Conservation (phyloP, 345 rosid genomes). For the Citrus glauca region DNA sequence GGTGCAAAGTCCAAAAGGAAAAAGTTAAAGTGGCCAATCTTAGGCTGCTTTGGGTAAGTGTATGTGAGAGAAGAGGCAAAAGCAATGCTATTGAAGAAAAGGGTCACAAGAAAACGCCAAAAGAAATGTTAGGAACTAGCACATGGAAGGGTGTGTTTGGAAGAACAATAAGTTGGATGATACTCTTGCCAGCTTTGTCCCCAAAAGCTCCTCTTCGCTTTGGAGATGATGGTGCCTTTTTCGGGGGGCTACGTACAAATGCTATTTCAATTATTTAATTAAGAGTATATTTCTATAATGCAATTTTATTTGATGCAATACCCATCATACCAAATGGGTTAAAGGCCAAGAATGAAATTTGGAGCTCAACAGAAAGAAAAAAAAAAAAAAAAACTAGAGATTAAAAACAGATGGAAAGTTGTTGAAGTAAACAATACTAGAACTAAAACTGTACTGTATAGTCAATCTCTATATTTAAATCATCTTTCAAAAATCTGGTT, state of each 20-base stretch:
- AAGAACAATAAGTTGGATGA: constrained; percentile 45
- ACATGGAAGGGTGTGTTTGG: constrained; percentile 81
- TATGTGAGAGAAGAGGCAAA: constrained; percentile 31
- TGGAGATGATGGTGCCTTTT: constrained; percentile 42
- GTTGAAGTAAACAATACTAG: no score
- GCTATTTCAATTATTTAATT: no score
- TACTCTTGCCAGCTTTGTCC: constrained; percentile 16
- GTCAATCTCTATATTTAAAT: neutral
- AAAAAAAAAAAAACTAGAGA: no score
- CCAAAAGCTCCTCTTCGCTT: constrained; percentile 25
- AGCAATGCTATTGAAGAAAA: constrained; percentile 42
- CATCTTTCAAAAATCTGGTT: constrained; percentile 16
- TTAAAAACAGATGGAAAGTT: no score
- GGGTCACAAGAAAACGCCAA: constrained; percentile 44
- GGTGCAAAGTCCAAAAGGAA: constrained; percentile 57
- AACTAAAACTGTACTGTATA: no score
- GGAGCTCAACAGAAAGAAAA: no score
- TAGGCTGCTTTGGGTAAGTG: constrained; percentile 39
- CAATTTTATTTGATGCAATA: no score
- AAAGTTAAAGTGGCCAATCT: constrained; percentile 51
- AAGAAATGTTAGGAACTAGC: constrained; percentile 51
- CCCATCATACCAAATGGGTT: no score
- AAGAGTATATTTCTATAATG: no score
- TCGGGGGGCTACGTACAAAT: constrained; percentile 15
- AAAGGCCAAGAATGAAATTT: no score